phyloP scores from a whole-genome alignment of 345 rosid species.

The Kernera saxatilis region DNA sequence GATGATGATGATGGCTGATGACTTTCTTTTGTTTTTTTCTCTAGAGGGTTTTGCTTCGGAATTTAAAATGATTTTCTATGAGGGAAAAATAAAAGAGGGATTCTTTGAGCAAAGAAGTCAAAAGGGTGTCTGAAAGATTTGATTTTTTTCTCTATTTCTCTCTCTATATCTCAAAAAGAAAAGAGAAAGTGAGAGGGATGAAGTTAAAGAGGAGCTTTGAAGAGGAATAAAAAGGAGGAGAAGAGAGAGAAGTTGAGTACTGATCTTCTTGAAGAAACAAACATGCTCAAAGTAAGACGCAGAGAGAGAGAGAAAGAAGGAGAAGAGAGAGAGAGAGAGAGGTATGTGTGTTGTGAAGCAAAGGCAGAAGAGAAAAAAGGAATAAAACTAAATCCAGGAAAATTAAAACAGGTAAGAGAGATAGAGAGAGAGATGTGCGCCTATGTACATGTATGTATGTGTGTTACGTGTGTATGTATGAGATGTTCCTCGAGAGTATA shows the following conservation, averaged over 20 bases:
- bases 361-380: constrained; percentile 33
- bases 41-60: constrained; percentile 7
- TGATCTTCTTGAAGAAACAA: constrained; percentile 46
- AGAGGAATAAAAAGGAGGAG: constrained; percentile 5
- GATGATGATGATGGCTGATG: constrained; percentile 3
- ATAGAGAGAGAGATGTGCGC: constrained; percentile 21
- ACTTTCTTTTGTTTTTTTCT: constrained; percentile 2
- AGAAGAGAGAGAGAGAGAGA: constrained; percentile 9
- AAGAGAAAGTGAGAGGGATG: constrained; percentile 13
- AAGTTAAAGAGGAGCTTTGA: constrained; percentile 31
- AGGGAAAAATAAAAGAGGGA: constrained; percentile 10
- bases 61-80: constrained; percentile 21
- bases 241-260: constrained; percentile 25
- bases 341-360: constrained; percentile 34
- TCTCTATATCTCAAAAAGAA: constrained; percentile 15
- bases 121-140: constrained; percentile 34
- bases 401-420: constrained; percentile 34
- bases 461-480: constrained; percentile 7
- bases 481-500: constrained; percentile 62
- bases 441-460: constrained; percentile 6
- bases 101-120: constrained; percentile 33
- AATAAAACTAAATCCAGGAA: constrained; percentile 22
- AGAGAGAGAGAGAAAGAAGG: constrained; percentile 13
- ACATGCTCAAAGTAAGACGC: constrained; percentile 40
- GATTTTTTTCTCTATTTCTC: constrained; percentile 23